These are phyloP conservation scores for Coprinellus micaceus DNA, from an alignment of 768 basidiomycete species.

Conservation along the genomic window DNA sequence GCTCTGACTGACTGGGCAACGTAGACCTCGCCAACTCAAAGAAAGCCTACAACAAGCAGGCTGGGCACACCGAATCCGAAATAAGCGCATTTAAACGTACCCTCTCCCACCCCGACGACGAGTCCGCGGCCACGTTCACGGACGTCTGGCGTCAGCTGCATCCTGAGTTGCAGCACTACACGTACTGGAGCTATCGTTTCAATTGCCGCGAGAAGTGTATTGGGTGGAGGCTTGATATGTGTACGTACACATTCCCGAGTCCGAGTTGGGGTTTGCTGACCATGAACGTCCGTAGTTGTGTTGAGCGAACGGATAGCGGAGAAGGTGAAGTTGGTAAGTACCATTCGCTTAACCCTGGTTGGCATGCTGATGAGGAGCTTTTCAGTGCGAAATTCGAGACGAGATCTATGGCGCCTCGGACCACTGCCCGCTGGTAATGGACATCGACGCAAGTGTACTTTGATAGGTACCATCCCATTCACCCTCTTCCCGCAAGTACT, in stretches of 20 bases:
- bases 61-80: slow-evolving; percentile 83
- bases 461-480: neutral
- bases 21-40: slow-evolving; percentile 68
- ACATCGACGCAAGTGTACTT: slow-evolving; percentile 47
- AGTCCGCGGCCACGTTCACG: slow-evolving; percentile 49
- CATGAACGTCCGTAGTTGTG: slow-evolving; percentile 48
- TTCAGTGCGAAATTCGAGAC: slow-evolving; percentile 75
- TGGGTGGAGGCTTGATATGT: slow-evolving; percentile 87
- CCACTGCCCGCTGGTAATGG: slow-evolving; percentile 78
- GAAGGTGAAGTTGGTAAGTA: slow-evolving; percentile 54
- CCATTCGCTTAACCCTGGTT: neutral
- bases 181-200: slow-evolving; percentile 83
- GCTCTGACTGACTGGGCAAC: too few species aligned
- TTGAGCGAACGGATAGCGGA: slow-evolving; percentile 65
- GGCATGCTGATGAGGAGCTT: neutral
- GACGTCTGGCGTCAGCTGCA: slow-evolving; percentile 79
- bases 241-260: slow-evolving; percentile 35
- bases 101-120: slow-evolving; percentile 47
- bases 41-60: slow-evolving; percentile 82
- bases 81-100: slow-evolving; percentile 71
- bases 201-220: slow-evolving; percentile 76
- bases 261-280: neutral
- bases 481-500: neutral
- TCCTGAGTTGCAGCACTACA: slow-evolving; percentile 68
- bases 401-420: slow-evolving; percentile 88